Conservation (phyloP, 2,329 filamentous ascomycete genomes). For the Cercospora sp. region DNA sequence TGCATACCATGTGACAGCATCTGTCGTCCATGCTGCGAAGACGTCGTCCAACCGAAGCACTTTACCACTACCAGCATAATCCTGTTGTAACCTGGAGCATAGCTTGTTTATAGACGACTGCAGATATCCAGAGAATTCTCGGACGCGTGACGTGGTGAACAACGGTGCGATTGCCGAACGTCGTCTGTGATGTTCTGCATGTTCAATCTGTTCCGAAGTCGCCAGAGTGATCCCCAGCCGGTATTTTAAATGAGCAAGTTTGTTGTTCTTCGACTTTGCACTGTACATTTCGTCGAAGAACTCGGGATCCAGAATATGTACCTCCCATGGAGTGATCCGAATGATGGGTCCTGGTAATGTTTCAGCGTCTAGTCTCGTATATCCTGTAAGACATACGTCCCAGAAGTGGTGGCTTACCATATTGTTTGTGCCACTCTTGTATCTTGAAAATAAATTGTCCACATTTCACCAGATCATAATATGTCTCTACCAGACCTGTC, state of each 20-base stretch:
- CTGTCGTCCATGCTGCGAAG: conserved; percentile 3
- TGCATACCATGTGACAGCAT: conserved; percentile 11
- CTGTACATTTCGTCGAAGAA: conserved; percentile 41
- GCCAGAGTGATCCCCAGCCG: neutral
- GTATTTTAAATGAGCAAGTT: neutral
- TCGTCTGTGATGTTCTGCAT: conserved; percentile 1
- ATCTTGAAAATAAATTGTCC: conserved; percentile 21
- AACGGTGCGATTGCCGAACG: conserved; percentile 5
- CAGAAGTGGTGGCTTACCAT: neutral
- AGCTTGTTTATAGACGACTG: conserved; percentile 1
- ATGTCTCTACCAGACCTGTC: conserved; percentile 27
- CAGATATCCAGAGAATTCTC: neutral
- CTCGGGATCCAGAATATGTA: conserved; percentile 41
- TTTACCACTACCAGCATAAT: conserved; percentile 1
- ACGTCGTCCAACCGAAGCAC: neutral
- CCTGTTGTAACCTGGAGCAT: neutral
- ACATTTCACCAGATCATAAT: conserved; percentile 17
- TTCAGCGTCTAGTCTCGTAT: neutral
- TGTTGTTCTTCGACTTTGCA: conserved; percentile 2
- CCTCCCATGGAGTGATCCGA: conserved; percentile 41
- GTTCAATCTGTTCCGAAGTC: conserved; percentile 6
- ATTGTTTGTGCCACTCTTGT: conserved; percentile 10
- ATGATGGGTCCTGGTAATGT: conserved; percentile 36
- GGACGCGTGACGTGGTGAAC: conserved; percentile 7
- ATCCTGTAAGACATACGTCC: neutral